Evolutionary conservation across 768 basidiomycete species (phyloP).

Genomic region (Tricholoma terreum): DNA sequence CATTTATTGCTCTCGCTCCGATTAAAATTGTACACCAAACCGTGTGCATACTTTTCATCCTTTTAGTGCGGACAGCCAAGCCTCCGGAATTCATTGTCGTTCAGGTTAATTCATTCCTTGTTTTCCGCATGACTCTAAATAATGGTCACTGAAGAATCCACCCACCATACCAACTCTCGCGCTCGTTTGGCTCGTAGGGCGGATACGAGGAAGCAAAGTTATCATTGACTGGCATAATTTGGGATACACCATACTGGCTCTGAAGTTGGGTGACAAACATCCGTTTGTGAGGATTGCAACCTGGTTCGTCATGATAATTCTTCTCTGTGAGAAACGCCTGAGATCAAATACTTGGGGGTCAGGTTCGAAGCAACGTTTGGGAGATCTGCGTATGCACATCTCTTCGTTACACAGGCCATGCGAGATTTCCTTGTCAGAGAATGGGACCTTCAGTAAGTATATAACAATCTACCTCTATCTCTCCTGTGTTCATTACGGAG

Average conservation of each 20-base stretch:
- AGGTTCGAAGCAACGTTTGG: slow-evolving; percentile 90
- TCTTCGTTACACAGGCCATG: slow-evolving; percentile 94
- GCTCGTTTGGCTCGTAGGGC: slow-evolving; percentile 72
- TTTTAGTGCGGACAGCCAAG: slow-evolving; percentile 57
- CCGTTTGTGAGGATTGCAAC: slow-evolving; percentile 70
- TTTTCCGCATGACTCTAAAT: slow-evolving; percentile 1
- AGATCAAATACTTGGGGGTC: background rate
- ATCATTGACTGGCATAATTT: slow-evolving; percentile 99
- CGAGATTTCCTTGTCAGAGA: slow-evolving; percentile 60
- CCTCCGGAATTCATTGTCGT: slow-evolving; percentile 85
- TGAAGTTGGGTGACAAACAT: slow-evolving; percentile 72
- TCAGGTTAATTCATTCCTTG: slow-evolving; percentile 58
- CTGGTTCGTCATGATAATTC: slow-evolving; percentile 44
- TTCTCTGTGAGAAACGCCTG: background rate
- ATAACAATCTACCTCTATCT: background rate
- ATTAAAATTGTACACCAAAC: slow-evolving; percentile 77
- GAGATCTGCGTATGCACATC: slow-evolving; percentile 75
- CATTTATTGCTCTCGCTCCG: slow-evolving; percentile 74
- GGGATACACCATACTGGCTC: slow-evolving; percentile 87
- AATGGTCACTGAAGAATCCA: slow-evolving; percentile 65
- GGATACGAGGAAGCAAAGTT: slow-evolving; percentile 72
- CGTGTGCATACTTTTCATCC: slow-evolving; percentile 53
- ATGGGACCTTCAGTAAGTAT: slow-evolving; percentile 74
- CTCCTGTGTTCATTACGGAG: background rate
- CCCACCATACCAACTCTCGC: slow-evolving; percentile 93